These are phyloP conservation scores for Chamaecyparis obtusa DNA, from an alignment of 75 land plant genomes.

Conservation along the genomic window DNA sequence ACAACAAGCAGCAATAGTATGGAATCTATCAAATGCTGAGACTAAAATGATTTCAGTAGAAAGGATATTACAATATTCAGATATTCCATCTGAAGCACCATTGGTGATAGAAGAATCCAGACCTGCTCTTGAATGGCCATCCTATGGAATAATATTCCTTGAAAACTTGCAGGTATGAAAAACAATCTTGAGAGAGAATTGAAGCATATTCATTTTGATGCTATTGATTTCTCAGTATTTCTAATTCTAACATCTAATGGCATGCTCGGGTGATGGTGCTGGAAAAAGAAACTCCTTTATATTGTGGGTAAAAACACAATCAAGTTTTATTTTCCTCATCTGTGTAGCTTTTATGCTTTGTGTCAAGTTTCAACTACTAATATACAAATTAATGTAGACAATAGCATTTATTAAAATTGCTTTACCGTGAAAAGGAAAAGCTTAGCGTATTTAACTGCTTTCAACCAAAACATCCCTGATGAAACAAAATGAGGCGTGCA, in stretches of 20 bases:
- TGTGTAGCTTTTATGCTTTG: neutral
- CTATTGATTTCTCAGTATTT: conserved; percentile 3
- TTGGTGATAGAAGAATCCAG: conserved; percentile 50
- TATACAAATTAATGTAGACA: neutral
- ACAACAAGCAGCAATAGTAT: conserved; percentile 53
- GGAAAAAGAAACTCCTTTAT: neutral
- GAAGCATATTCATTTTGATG: neutral
- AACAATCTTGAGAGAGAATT: neutral
- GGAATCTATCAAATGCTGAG: conserved; percentile 81
- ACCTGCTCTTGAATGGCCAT: conserved; percentile 81
- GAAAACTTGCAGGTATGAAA: conserved; percentile 68
- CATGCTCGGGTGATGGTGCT: neutral
- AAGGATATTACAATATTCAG: conserved; percentile 82
- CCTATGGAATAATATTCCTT: conserved; percentile 62
- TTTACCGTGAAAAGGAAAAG: neutral
- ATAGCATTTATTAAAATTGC: neutral
- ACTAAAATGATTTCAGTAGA: conserved; percentile 90
- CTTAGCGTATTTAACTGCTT: neutral
- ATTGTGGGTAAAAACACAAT: neutral
- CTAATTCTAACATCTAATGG: neutral
- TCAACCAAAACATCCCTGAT: neutral
- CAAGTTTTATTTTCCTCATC: neutral
- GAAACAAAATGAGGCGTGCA: neutral
- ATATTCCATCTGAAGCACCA: conserved; percentile 77
- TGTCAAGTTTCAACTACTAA: neutral